phyloP scores from a whole-genome alignment of 1,139 yeast species.

The Debaryomyces psychrophilus region DNA sequence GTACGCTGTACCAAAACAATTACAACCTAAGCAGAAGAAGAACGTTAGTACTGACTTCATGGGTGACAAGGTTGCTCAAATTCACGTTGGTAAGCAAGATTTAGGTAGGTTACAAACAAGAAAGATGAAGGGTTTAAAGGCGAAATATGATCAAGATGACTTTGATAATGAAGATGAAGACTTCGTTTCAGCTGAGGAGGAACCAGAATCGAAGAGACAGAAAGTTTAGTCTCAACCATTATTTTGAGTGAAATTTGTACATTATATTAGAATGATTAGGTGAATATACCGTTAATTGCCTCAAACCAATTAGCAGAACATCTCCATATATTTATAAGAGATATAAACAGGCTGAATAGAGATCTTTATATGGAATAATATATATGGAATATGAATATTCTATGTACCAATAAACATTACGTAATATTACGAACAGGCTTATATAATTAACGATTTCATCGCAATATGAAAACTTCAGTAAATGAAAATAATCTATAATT shows the following conservation, averaged over 20 bases:
- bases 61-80: conserved; percentile 97
- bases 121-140: conserved; percentile 97
- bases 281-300: background rate
- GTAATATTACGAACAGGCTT: background rate
- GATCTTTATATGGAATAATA: background rate
- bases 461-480: conserved; percentile 5
- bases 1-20: conserved; percentile 74
- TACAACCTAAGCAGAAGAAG: conserved; percentile 84
- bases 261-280: conserved; percentile 5
- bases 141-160: conserved; percentile 72
- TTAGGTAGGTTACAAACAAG: conserved; percentile 88
- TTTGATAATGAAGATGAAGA: conserved; percentile 52
- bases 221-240: conserved; percentile 21
- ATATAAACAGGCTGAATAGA: background rate
- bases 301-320: background rate
- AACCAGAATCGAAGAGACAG: conserved; percentile 41
- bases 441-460: conserved; percentile 8
- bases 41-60: conserved; percentile 81
- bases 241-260: conserved; percentile 4
- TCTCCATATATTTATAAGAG: background rate
- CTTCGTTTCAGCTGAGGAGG: conserved; percentile 42
- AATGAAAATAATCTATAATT: conserved; percentile 6
- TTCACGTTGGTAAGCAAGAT: conserved; percentile 96
- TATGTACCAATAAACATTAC: conserved; percentile 3
- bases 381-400: conserved; percentile 4